Evolutionary conservation across 352 stramenopile species (phyloP).

Genomic region (Globisporangium viniferum): DNA sequence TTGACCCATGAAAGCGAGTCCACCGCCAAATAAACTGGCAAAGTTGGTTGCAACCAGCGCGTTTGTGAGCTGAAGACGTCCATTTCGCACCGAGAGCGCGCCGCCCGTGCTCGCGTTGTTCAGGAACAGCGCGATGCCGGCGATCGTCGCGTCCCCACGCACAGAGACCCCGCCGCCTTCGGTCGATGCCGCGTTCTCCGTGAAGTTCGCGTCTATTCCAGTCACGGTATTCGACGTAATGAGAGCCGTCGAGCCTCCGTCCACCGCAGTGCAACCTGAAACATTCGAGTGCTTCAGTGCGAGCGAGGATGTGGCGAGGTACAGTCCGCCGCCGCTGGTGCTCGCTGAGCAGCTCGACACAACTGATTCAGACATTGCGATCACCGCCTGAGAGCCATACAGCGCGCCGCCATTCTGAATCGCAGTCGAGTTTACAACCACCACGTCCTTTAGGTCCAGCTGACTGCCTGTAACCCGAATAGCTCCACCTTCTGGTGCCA

Average conservation of each 20-base stretch:
- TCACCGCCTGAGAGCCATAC: slow-evolving; percentile 21
- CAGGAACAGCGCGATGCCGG: not conserved
- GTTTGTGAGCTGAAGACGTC: not conserved
- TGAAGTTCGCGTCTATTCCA: slow-evolving; percentile 12
- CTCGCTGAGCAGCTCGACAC: slow-evolving; percentile 22
- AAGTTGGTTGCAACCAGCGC: slow-evolving; percentile 1
- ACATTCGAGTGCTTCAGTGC: slow-evolving; percentile 11
- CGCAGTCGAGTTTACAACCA: slow-evolving; percentile 20
- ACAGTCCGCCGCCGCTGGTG: slow-evolving; percentile 24
- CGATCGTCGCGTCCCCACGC: not conserved
- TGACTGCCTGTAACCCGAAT: slow-evolving; percentile 20
- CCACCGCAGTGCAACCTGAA: not conserved
- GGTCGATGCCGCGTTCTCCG: slow-evolving; percentile 9
- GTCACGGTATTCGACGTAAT: not conserved
- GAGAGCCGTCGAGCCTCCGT: slow-evolving; percentile 13
- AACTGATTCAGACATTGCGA: slow-evolving; percentile 21
- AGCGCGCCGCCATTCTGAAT: slow-evolving; percentile 28
- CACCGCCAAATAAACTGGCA: slow-evolving; percentile 6
- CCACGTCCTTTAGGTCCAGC: slow-evolving; percentile 23
- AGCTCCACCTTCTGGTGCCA: slow-evolving; percentile 17
- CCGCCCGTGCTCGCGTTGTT: slow-evolving; percentile 13
- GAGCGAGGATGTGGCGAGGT: slow-evolving; percentile 16
- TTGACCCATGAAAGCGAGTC: slow-evolving; percentile 1
- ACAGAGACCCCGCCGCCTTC: slow-evolving; percentile 11
- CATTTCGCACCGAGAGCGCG: not conserved